phyloP scores from a whole-genome alignment of 176 grass and related monocot genomes.

The Hordeum marinum region DNA sequence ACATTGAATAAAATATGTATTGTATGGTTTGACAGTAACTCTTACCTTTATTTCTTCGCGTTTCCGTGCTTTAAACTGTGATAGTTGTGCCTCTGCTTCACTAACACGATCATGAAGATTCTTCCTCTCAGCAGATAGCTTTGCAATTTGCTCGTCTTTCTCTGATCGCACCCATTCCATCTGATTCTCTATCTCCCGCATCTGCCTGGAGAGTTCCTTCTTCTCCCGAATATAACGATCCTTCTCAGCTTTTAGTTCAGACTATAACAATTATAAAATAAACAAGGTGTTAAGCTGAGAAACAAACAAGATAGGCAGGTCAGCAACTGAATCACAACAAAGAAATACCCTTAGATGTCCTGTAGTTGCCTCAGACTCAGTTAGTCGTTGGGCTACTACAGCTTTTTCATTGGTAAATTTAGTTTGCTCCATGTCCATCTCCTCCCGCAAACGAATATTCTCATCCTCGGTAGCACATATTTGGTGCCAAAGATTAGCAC shows the following conservation, averaged over 20 bases:
- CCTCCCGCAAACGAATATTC: constrained; percentile 71
- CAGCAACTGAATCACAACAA: constrained; percentile 12
- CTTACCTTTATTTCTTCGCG: constrained; percentile 84
- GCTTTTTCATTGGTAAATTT: constrained; percentile 63
- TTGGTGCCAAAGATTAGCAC: constrained; percentile 90
- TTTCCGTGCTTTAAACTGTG: constrained; percentile 66
- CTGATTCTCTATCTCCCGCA: constrained; percentile 71
- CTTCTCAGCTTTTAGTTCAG: constrained; percentile 82
- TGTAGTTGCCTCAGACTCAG: constrained; percentile 53
- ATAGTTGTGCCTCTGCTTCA: constrained; percentile 78
- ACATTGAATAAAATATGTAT: neutral
- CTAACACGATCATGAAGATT: constrained; percentile 70
- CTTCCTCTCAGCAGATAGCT: constrained; percentile 69
- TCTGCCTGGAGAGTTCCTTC: constrained; percentile 58
- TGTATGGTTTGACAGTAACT: neutral
- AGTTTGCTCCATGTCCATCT: constrained; percentile 65
- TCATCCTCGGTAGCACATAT: constrained; percentile 79
- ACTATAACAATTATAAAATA: constrained; percentile 50
- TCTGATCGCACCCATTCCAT: constrained; percentile 96
- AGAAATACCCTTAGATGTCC: constrained; percentile 61
- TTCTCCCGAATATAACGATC: constrained; percentile 63
- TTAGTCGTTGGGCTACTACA: constrained; percentile 39
- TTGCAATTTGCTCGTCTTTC: constrained; percentile 81
- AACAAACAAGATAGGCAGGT: constrained; percentile 19
- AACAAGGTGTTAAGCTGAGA: constrained; percentile 8